These are phyloP conservation scores for Xanthoconium stramineum DNA, from an alignment of 768 basidiomycete genomes.

Conservation along the genomic window DNA sequence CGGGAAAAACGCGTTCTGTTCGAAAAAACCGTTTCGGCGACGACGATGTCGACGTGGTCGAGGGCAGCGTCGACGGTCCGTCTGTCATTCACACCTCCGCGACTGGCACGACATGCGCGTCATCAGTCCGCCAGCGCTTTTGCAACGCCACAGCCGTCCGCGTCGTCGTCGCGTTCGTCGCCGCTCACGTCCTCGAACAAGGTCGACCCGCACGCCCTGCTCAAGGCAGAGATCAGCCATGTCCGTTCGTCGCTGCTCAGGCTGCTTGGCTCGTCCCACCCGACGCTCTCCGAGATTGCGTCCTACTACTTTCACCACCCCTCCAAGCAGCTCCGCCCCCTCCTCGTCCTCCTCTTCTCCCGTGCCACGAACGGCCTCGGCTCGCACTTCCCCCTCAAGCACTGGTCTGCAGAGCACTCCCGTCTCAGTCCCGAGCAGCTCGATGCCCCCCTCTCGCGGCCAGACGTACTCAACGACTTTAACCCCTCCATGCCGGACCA, in stretches of 20 bases:
- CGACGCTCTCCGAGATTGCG: constrained; percentile 82
- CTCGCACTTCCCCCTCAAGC: constrained; percentile 54
- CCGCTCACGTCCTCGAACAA: constrained; percentile 18
- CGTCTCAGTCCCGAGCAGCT: constrained; percentile 57
- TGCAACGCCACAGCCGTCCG: constrained; percentile 26
- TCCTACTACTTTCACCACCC: constrained; percentile 89
- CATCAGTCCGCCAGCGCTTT: constrained; percentile 41
- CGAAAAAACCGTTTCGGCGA: constrained; percentile 1
- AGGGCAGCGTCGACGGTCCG: constrained; percentile 15
- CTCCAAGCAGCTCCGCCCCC: constrained; percentile 87
- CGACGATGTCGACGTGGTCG: constrained; percentile 22
- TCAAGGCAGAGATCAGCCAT: constrained; percentile 68
- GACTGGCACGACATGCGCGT: constrained; percentile 26
- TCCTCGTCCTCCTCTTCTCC: constrained; percentile 85
- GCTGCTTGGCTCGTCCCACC: constrained; percentile 86
- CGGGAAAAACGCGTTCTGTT: constrained; percentile 19
- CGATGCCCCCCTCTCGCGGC: constrained; percentile 73
- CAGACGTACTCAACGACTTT: constrained; percentile 86
- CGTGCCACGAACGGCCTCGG: constrained; percentile 93
- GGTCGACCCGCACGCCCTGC: constrained; percentile 64
- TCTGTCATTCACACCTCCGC: constrained; percentile 6
- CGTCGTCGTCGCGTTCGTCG: constrained; percentile 11
- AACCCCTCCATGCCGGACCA: constrained; percentile 85
- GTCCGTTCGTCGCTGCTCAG: constrained; percentile 70
- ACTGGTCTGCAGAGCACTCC: constrained; percentile 59